These are phyloP conservation scores for Haematococcus lacustris DNA, from an alignment of 139 green algal species.

Conservation along the genomic window DNA sequence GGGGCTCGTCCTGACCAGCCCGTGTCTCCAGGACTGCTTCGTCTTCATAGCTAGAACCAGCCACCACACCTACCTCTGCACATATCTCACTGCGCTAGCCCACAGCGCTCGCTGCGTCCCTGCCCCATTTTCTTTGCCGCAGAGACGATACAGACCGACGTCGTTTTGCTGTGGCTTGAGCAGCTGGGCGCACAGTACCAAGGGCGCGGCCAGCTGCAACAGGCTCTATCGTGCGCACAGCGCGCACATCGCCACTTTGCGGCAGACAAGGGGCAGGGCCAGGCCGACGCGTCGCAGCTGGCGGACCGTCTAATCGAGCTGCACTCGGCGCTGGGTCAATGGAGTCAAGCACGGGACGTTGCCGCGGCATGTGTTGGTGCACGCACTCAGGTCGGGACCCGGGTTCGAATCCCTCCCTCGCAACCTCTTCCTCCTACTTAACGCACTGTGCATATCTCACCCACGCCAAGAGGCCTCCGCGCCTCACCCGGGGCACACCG, in stretches of 20 bases:
- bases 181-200: conserved; percentile 6
- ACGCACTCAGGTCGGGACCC: not conserved
- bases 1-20: not conserved
- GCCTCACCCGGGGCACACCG: not conserved
- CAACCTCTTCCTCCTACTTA: not conserved
- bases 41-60: not conserved
- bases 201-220: not conserved
- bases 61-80: no score
- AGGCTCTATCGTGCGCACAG: conserved; percentile 7
- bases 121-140: not conserved
- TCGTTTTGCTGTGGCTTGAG: conserved; percentile 19
- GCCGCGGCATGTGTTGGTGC: not conserved
- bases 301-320: conserved; percentile 4
- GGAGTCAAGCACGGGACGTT: not conserved
- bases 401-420: no score
- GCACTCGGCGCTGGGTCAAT: not conserved
- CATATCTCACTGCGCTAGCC: not conserved
- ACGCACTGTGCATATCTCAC: not conserved
- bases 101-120: not conserved
- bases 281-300: conserved; percentile 11
- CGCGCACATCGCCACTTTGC: conserved; percentile 21
- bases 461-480: not conserved
- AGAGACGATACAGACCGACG: conserved; percentile 28
- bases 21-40: not conserved
- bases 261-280: conserved; percentile 9